Evolutionary conservation across 331 rosid genomes (phyloP).

Genomic region (Rosa hybrid): DNA sequence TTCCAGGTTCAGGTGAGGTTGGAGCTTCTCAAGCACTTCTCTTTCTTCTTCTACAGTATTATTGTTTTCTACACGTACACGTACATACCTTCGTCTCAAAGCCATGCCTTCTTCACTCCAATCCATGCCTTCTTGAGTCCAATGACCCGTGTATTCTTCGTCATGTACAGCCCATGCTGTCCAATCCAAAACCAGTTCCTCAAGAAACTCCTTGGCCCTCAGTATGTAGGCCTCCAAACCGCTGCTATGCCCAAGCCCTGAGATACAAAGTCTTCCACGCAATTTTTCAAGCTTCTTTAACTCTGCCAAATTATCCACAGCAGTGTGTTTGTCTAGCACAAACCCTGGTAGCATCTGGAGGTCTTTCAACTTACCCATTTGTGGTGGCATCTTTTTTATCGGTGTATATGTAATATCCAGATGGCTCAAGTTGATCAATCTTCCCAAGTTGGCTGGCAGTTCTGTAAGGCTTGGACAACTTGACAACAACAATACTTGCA

Average conservation of each 20-base stretch:
- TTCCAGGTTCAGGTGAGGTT: conserved; percentile 25
- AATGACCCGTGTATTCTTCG: too few species aligned
- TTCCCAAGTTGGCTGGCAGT: not conserved
- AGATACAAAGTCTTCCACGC: conserved; percentile 26
- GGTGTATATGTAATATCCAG: not conserved
- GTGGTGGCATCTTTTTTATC: not conserved
- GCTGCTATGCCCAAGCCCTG: not conserved
- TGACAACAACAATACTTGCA: not conserved
- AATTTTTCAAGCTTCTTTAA: not conserved
- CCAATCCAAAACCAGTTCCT: conserved; percentile 3
- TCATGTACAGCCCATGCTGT: too few species aligned
- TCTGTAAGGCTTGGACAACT: not conserved
- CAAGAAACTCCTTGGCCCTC: conserved; percentile 25
- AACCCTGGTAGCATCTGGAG: not conserved
- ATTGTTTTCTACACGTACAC: too few species aligned
- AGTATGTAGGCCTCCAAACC: conserved; percentile 21
- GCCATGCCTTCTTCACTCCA: too few species aligned
- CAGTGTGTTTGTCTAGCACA: not conserved
- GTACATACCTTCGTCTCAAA: too few species aligned
- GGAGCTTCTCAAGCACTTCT: conserved; percentile 29
- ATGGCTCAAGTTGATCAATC: not conserved
- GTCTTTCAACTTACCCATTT: not conserved
- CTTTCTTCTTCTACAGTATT: not conserved
- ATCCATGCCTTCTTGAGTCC: too few species aligned
- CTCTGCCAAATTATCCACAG: not conserved